Conservation (phyloP, 140 eudicot species). For the Stevia rebaudiana region DNA sequence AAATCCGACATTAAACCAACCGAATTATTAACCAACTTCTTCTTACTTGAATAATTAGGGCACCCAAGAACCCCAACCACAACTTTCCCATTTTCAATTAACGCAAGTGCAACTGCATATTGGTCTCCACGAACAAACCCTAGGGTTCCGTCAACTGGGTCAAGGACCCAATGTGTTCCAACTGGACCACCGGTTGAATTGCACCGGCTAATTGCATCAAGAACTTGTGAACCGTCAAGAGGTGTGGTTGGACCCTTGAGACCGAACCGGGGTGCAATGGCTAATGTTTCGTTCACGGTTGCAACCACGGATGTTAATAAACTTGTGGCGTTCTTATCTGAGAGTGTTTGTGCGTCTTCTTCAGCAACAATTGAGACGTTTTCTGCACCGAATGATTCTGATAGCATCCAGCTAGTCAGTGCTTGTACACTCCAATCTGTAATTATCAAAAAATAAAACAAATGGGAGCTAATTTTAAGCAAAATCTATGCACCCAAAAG, state of each 20-base stretch:
- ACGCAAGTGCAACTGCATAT: slow-evolving; percentile 80
- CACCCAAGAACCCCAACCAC: slow-evolving; percentile 95
- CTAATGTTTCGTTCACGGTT: slow-evolving; percentile 58
- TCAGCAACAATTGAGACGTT: slow-evolving; percentile 81
- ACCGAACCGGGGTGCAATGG: slow-evolving; percentile 60
- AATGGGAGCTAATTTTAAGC: too few relatives aligned
- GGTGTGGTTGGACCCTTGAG: slow-evolving; percentile 36
- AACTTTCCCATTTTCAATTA: slow-evolving; percentile 75
- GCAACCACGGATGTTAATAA: slow-evolving; percentile 51
- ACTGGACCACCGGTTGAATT: slow-evolving; percentile 60
- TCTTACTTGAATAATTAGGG: slow-evolving; percentile 86
- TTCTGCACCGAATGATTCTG: slow-evolving; percentile 67
- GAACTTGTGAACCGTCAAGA: slow-evolving; percentile 42
- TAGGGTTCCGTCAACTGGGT: slow-evolving; percentile 90
- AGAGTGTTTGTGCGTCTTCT: slow-evolving; percentile 69
- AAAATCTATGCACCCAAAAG: not conserved
- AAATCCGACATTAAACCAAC: slow-evolving; percentile 29
- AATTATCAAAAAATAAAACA: not conserved
- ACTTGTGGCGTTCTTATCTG: slow-evolving; percentile 34
- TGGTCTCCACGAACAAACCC: slow-evolving; percentile 95
- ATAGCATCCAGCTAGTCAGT: slow-evolving; percentile 71
- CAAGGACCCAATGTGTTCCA: slow-evolving; percentile 82
- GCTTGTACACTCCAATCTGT: slow-evolving; percentile 99
- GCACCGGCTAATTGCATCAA: slow-evolving; percentile 72
- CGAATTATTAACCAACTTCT: slow-evolving; percentile 65